Percentiles rank a stretch among this genome's conserved stretches.
These are phyloP conservation scores for Aegilops longissima DNA, from an alignment of 176 grass and related monocot species.

Conservation along the genomic window DNA sequence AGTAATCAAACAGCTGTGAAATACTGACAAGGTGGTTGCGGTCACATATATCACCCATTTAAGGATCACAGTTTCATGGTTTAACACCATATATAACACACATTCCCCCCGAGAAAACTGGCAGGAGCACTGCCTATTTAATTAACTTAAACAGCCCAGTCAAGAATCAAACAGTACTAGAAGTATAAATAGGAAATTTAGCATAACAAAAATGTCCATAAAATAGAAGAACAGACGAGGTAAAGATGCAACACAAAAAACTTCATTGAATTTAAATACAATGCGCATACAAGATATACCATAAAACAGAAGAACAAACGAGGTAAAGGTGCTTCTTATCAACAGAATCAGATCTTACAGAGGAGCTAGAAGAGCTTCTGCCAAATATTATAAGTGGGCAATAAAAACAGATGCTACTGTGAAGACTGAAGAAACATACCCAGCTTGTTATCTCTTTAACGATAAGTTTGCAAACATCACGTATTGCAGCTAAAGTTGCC, in stretches of 20 bases:
- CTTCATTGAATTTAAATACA: not conserved
- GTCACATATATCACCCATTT: not conserved
- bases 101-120: too few relatives aligned
- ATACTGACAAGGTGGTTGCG: not conserved
- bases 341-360: not conserved
- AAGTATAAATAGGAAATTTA: not conserved
- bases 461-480: constrained; percentile 83
- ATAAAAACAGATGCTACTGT: constrained; percentile 29
- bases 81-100: not conserved
- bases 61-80: not conserved
- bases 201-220: not conserved
- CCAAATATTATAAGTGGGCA: constrained; percentile 26
- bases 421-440: constrained; percentile 44
- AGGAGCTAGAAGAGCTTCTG: not conserved
- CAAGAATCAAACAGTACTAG: not conserved
- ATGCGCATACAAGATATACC: not conserved
- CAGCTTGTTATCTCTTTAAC: constrained; percentile 92
- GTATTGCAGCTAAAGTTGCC: constrained; percentile 70
- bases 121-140: too few relatives aligned
- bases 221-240: too few relatives aligned
- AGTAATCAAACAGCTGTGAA: not conserved
- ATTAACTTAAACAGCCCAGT: not conserved
- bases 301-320: not conserved
- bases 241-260: not conserved
- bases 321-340: not conserved